Conservation (phyloP, 2,329 filamentous ascomycete species). For the Huntiella savannae region DNA sequence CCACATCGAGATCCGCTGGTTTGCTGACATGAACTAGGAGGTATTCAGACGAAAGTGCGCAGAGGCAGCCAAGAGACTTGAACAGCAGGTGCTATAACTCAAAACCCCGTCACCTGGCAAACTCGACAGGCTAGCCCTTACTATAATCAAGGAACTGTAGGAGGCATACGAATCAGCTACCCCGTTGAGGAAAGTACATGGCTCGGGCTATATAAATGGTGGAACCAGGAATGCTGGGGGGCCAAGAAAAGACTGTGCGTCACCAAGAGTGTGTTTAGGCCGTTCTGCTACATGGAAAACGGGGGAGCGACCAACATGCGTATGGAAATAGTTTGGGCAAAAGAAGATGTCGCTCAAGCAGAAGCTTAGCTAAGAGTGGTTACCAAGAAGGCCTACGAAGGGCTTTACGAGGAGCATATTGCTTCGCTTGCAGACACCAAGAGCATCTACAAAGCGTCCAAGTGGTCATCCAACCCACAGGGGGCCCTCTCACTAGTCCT, state of each 20-base stretch:
- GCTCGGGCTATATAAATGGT: not conserved
- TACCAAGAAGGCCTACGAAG: not conserved
- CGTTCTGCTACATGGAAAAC: not conserved
- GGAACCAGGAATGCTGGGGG: not conserved
- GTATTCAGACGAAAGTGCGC: too few relatives aligned
- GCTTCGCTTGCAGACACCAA: not conserved
- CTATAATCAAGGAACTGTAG: too few relatives aligned
- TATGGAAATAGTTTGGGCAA: not conserved
- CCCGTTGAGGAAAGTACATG: too few relatives aligned
- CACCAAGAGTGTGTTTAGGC: not conserved
- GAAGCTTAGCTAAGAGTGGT: not conserved
- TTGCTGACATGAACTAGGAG: too few relatives aligned
- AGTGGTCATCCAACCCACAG: not conserved
- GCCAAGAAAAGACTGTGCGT: not conserved
- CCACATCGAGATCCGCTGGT: too few relatives aligned
- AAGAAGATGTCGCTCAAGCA: not conserved
- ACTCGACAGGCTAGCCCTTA: too few relatives aligned
- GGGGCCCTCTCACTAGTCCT: not conserved
- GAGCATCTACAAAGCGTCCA: not conserved
- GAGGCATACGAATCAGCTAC: too few relatives aligned
- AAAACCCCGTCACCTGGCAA: too few relatives aligned
- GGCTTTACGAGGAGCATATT: not conserved
- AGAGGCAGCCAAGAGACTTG: too few relatives aligned
- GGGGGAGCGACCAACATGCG: not conserved
- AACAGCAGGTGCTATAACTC: too few relatives aligned